These are phyloP conservation scores for Candida peoriensis DNA, from an alignment of 805 yeast genomes.

Conservation along the genomic window DNA sequence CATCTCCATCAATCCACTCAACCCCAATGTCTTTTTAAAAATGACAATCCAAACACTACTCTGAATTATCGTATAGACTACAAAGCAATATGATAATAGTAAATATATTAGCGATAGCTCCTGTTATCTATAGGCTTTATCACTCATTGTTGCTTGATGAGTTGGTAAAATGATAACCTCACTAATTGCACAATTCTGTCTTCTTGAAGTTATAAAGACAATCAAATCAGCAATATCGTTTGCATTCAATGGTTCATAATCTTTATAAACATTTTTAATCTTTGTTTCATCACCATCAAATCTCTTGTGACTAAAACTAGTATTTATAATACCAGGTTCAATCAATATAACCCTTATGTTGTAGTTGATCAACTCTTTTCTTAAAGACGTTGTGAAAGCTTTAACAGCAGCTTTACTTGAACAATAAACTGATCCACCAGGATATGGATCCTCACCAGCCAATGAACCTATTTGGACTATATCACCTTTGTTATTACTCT, in stretches of 20 bases:
- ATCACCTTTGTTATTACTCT: conserved; percentile 62
- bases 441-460: conserved; percentile 71
- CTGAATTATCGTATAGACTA: too few relatives aligned
- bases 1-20: too few relatives aligned
- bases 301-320: conserved; percentile 55
- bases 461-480: conserved; percentile 68
- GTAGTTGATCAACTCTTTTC: conserved; percentile 69
- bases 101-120: too few relatives aligned
- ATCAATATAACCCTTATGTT: conserved; percentile 57
- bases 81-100: too few relatives aligned
- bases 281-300: conserved; percentile 48
- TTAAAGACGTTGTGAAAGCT: conserved; percentile 60
- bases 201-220: conserved; percentile 51
- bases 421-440: conserved; percentile 63
- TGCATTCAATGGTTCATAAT: conserved; percentile 50
- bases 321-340: conserved; percentile 64
- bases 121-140: conserved; percentile 17
- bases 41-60: too few relatives aligned
- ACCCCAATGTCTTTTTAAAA: too few relatives aligned
- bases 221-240: conserved; percentile 58
- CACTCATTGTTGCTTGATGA: conserved; percentile 64
- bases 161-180: conserved; percentile 83
- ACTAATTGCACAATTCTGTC: conserved; percentile 53
- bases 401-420: conserved; percentile 70
- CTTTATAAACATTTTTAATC: conserved; percentile 52